Evolutionary conservation across 331 rosid species (phyloP), one percentile per base, ranked within the genome.

Genomic region (Rosa hybrid): DNA sequence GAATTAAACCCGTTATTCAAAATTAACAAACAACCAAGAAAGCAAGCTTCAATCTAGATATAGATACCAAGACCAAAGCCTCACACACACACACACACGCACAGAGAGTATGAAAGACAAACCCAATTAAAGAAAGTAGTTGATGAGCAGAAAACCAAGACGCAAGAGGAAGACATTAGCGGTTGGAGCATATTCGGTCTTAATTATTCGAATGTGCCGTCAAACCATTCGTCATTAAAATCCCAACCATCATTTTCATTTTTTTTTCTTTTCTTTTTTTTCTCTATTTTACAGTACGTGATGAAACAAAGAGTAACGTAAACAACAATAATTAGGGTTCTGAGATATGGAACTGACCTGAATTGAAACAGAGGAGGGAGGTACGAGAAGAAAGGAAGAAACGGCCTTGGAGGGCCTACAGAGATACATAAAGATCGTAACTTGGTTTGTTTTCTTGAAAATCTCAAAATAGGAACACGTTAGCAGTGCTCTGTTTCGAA

Each of bases 121-220:
- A 45, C 64, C n/a, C 75, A 74, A 60, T 17, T 53, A n/a, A 39
- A 63, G 49, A 49, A 74, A 30, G 45, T 20, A 16, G 30, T 18
- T 3, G 56, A 64, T 16, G 16, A 30, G 14, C 34, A 53, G 69
- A 8, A 11, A 27, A 79, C 59, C 2, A 17, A 41, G 56, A 75
- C 70, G 77, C 64, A 64, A 17, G 17, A 71, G 65, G 57, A 83
- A 78, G 73, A 57, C 41, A 25, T 71, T 34, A 70, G 81, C 56
- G 46, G 77, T 64, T 23, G 64, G 75, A 89, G 95, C 83, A 91
- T 90, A 89, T 90, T 93, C 98, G 81, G 75, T 81, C 75, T 71
- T 50, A 76, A 38, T 64, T 50, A 79, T 85, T 82, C 81, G 80
- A 80, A 86, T 86, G 87, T 86, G 82, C 92, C 54, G 7, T 10